Evolutionary conservation across 805 yeast species (phyloP).

Genomic region (Kodamaea hsintzibuensis): DNA sequence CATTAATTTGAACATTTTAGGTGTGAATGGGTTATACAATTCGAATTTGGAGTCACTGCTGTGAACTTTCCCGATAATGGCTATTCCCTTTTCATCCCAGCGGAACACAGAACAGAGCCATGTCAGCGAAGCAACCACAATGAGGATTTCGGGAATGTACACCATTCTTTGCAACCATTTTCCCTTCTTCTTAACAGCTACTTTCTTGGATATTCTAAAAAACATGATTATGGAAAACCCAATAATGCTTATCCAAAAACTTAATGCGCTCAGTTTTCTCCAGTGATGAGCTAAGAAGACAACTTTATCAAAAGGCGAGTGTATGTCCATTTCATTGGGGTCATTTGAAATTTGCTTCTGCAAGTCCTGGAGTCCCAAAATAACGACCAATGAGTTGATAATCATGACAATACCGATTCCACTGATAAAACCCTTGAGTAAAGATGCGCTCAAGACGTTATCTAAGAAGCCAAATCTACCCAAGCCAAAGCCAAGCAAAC

Average conservation of each 20-base stretch:
- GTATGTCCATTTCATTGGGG: slow-evolving; percentile 36
- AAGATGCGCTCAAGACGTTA: slow-evolving; percentile 40
- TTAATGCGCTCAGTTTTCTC: slow-evolving; percentile 52
- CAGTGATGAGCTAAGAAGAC: slow-evolving; percentile 54
- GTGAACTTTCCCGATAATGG: slow-evolving; percentile 67
- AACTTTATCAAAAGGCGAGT: slow-evolving; percentile 70
- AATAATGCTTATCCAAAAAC: slow-evolving; percentile 57
- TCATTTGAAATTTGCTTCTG: slow-evolving; percentile 40
- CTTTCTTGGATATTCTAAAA: slow-evolving; percentile 38
- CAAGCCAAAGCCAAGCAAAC: slow-evolving; percentile 66
- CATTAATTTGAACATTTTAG: slow-evolving; percentile 49
- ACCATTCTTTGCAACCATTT: slow-evolving; percentile 39
- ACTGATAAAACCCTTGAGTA: slow-evolving; percentile 44
- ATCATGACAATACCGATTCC: slow-evolving; percentile 48
- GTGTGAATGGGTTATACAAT: slow-evolving; percentile 57
- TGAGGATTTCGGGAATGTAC: slow-evolving; percentile 81
- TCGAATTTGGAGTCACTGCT: slow-evolving; percentile 41
- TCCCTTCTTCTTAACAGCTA: slow-evolving; percentile 19
- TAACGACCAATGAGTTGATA: slow-evolving; percentile 66
- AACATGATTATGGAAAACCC: slow-evolving; percentile 53
- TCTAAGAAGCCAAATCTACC: slow-evolving; percentile 37
- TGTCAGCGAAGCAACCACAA: slow-evolving; percentile 67
- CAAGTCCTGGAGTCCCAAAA: slow-evolving; percentile 60
- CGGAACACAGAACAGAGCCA: slow-evolving; percentile 46
- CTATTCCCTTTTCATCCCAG: slow-evolving; percentile 59